phyloP scores from a whole-genome alignment of 2,329 filamentous ascomycete species.

The Pyricularia grisea region DNA sequence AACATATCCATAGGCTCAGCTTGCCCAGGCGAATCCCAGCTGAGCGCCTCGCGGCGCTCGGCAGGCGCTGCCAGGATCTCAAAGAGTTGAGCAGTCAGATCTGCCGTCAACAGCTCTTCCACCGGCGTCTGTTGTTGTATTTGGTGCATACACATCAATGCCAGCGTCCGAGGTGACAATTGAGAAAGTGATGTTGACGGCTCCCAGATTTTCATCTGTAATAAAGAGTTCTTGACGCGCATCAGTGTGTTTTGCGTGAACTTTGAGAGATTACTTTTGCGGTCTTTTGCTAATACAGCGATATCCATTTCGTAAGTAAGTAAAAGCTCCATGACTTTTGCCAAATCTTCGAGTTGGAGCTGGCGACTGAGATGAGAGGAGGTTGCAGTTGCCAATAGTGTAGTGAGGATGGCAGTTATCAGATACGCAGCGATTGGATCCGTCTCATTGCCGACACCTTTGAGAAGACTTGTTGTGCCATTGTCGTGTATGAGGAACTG shows the following conservation, averaged over 20 bases:
- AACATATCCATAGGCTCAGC: constrained; percentile 29
- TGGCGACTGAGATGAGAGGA: constrained; percentile 50
- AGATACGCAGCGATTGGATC: constrained; percentile 56
- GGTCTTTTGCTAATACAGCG: constrained; percentile 49
- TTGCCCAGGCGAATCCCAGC: constrained; percentile 25
- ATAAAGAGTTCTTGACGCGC: constrained; percentile 42
- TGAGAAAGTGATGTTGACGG: constrained; percentile 30
- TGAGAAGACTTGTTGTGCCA: constrained; percentile 61
- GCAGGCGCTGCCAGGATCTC: constrained; percentile 28
- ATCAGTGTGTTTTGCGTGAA: constrained; percentile 47
- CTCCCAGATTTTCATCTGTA: constrained; percentile 51
- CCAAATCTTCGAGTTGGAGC: constrained; percentile 43
- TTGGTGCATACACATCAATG: constrained; percentile 53
- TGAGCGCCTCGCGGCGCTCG: constrained; percentile 19
- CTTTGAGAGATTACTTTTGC: constrained; percentile 60
- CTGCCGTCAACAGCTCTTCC: constrained; percentile 36
- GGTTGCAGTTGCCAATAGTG: constrained; percentile 51
- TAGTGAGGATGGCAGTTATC: constrained; percentile 52
- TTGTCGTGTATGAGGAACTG: constrained; percentile 64
- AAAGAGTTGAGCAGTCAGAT: constrained; percentile 40
- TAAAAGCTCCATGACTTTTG: constrained; percentile 44
- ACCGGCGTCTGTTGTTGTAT: constrained; percentile 40
- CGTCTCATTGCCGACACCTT: constrained; percentile 46
- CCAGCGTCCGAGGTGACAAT: constrained; percentile 54
- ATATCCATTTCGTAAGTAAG: constrained; percentile 47